These are phyloP conservation scores for Fusarium nanum DNA, from an alignment of 2,329 filamentous ascomycete genomes.

Conservation along the genomic window DNA sequence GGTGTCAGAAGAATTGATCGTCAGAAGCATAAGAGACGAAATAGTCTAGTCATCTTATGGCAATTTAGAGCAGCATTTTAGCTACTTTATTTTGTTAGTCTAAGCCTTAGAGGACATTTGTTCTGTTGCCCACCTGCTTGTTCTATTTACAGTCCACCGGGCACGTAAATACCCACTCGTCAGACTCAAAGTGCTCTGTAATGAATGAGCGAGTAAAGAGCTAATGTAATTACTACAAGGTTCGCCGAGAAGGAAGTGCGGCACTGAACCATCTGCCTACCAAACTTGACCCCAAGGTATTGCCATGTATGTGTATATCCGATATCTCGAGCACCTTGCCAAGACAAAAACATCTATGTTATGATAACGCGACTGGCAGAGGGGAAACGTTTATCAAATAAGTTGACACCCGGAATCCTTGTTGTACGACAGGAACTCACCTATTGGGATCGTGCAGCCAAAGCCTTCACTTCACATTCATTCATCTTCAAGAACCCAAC, in stretches of 20 bases:
- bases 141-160: slow-evolving; percentile 1
- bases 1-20: no score
- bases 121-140: no score
- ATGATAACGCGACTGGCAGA: background rate
- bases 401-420: background rate
- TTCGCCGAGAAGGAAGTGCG: background rate
- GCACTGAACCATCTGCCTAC: background rate
- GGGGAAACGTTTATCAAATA: background rate
- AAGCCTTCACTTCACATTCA: background rate
- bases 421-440: background rate
- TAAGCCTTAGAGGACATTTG: no score
- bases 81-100: no score
- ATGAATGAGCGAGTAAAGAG: background rate
- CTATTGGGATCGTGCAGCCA: background rate
- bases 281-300: background rate
- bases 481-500: background rate
- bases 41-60: no score
- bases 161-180: background rate
- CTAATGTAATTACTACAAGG: background rate
- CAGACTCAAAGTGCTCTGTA: background rate
- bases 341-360: background rate
- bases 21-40: no score
- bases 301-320: background rate
- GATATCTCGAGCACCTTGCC: background rate
- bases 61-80: no score